These are phyloP conservation scores for Chalciporus sphaerocephalus DNA, from an alignment of 768 basidiomycete species.

Conservation along the genomic window DNA sequence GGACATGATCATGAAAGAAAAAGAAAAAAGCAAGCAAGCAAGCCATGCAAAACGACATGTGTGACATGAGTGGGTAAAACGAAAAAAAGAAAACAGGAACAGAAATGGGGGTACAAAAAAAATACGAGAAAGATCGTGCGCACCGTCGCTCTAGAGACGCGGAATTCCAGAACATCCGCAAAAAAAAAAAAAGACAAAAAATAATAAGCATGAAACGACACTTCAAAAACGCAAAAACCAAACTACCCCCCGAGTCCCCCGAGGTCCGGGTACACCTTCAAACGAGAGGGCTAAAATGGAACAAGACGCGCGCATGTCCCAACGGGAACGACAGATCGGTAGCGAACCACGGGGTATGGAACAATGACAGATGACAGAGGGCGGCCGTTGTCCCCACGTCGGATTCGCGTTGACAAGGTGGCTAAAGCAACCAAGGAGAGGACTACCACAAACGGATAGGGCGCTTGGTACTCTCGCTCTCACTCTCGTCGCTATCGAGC, in stretches of 20 bases:
- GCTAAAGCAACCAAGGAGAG: not conserved
- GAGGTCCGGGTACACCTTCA: too few relatives aligned
- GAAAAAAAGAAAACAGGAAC: not conserved
- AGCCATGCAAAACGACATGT: too few relatives aligned
- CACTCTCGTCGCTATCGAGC: constrained; percentile 34
- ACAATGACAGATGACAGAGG: not conserved
- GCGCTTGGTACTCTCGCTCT: constrained; percentile 33
- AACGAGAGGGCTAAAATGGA: not conserved
- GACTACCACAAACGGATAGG: constrained; percentile 47
- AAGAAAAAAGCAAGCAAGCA: constrained; percentile 1
- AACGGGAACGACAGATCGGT: not conserved
- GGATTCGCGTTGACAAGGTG: not conserved
- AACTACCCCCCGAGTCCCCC: too few relatives aligned
- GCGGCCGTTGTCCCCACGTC: not conserved
- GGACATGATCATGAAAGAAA: too few relatives aligned
- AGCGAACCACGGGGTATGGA: not conserved
- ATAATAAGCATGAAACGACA: not conserved
- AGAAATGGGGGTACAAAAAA: not conserved
- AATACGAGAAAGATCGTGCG: not conserved
- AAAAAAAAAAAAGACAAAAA: too few relatives aligned
- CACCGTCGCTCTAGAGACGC: too few relatives aligned
- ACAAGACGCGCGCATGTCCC: not conserved
- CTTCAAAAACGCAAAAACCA: too few relatives aligned
- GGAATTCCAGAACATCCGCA: too few relatives aligned
- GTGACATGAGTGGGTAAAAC: too few relatives aligned